These are phyloP conservation scores for Eucalyptus victrix DNA, from an alignment of 345 rosid species.

Conservation along the genomic window DNA sequence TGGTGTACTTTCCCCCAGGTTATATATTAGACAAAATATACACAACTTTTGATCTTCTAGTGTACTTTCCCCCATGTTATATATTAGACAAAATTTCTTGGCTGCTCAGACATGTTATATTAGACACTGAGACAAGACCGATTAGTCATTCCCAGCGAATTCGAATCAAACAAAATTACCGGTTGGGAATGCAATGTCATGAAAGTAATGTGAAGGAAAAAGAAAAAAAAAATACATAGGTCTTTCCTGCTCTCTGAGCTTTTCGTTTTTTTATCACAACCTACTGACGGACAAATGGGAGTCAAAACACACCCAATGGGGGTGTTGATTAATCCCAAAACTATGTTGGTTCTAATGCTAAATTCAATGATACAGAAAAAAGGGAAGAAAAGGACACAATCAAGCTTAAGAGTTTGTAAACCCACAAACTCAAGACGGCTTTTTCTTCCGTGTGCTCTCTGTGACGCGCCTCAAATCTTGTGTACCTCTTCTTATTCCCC, in stretches of 20 bases:
- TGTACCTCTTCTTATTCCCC: constrained; percentile 49
- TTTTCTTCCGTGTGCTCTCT: constrained; percentile 21
- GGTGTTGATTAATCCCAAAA: not conserved
- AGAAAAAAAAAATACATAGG: not conserved
- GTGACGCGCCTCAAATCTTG: constrained; percentile 52
- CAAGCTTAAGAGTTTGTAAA: not conserved
- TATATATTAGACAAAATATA: too few relatives aligned
- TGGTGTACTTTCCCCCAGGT: too few relatives aligned
- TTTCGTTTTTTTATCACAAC: not conserved
- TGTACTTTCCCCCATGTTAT: too few relatives aligned
- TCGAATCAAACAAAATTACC: not conserved
- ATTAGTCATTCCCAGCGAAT: not conserved
- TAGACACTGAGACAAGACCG: not conserved
- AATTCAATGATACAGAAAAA: not conserved
- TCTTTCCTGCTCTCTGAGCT: not conserved
- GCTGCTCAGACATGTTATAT: not conserved
- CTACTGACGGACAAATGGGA: not conserved
- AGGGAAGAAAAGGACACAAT: not conserved
- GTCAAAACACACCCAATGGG: not conserved
- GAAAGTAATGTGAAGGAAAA: not conserved
- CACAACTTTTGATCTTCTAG: too few relatives aligned
- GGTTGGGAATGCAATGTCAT: not conserved
- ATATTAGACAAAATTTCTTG: not conserved
- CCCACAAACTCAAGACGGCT: constrained; percentile 7
- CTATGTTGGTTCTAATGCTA: not conserved